Evolutionary conservation across 768 basidiomycete species (phyloP), one percentile per base, ranked within the genome.

Genomic region (Mycena crocata): DNA sequence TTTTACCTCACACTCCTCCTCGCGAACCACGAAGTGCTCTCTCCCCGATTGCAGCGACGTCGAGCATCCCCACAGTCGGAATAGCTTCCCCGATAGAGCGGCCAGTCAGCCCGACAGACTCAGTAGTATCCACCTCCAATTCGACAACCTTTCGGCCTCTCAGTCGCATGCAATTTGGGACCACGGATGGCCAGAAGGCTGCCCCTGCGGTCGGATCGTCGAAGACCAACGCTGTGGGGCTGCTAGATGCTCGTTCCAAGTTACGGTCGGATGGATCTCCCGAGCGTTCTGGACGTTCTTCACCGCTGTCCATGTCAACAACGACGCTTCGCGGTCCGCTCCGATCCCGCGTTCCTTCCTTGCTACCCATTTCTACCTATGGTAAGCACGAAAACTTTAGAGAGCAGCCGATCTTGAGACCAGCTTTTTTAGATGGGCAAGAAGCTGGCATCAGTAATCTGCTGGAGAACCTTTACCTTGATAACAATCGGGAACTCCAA

Each of bases 201-300:
- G 93, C 94, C 0, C 93, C 98, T 30, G 94, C 96, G 5, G 81
- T 99, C 42, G 96, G 93, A 2, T 92, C 95, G 3, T 93, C 93
- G 9, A 91, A 88, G 74, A 87, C 90, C 9, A 96, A 91, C 72
- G 97, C 93, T 0, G 85, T 89, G 12, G 97, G 97, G 0, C 78
- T 94, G 46, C 77, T 98, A 62, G 93, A 98, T 72, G 85, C 92
- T 0, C 90, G 94, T 48, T 85, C 88, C 2, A 87, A 89, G 72
- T 81, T 93, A 35, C 84, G 85, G 32, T 81, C 87, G 6, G 92
- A 93, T 24, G 84, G 84, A 3, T 92, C 90, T 4, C 86, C 90
- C 1, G 90, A 91, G 34, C 81, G 84, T 3, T 96, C 95, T 1
- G 95, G 93, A 5, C 81, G 91, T 71, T 88, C 91, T 0, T 94